Base-by-base conservation (phyloP, 2,329 filamentous ascomycete species). In the Dactylellina drechsleri region DNA sequence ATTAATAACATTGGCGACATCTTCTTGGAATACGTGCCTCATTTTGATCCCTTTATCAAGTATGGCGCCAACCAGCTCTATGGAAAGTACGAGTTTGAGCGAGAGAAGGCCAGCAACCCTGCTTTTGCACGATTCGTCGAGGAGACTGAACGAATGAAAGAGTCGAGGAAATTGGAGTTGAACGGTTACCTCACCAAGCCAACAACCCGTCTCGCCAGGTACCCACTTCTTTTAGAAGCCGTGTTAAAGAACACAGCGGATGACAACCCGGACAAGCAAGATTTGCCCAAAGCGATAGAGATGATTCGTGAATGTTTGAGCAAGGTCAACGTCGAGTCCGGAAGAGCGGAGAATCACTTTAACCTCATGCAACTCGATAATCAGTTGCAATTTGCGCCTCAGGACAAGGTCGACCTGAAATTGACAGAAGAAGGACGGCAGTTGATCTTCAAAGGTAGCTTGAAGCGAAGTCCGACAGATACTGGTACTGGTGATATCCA, bases 121-220 rank as follows among this genome's bases (percentile, higher is more conserved):
- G 88, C 87, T 47, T 99, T 99, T 81, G 85, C 90, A 60, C 92
- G 91, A 80, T 97, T 98, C 79, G 95, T 98, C 26, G 95, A 99
- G 78, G 93, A 98, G 82, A 96, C 96, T 4, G 95, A 99, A 82
- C 87, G 95, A 71, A 88, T 96, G 79, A 97, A 97, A 82, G 95
- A 99, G 82, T 98, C 94, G 4, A 88, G 95, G 77, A 99, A 99
- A 83, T 86, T 99, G 54, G 95, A 99, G 82, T 85, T 99, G 72
- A 99, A 99, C 82, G 95, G 95, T 78, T 99, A 99, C 81, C 85
- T 99, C 61, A 99, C 95, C 7, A 99, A 99, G 82, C 95, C 95
- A 0, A 99, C 95, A 1, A 99, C 95, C 16, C 89, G 95, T 84
- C 84, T 99, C 79, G 95, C 95, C 49, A 89, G 95, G 82, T 99